These are phyloP conservation scores for Xylariaceae sp. DNA, from an alignment of 2,329 filamentous ascomycete species.

Conservation along the genomic window DNA sequence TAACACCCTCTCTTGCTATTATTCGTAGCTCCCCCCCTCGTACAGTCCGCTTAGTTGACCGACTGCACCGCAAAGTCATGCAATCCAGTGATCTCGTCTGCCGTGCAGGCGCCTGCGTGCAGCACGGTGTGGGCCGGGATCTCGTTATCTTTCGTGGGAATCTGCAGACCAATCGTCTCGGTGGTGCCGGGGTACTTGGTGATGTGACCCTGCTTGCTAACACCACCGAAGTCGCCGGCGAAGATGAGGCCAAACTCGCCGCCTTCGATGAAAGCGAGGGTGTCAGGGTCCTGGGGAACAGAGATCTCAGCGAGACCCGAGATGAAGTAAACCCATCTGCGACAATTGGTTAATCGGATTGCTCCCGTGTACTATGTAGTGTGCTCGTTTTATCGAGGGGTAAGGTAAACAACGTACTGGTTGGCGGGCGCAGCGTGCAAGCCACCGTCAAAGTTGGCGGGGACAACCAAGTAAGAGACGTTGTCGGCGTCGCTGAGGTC, in stretches of 20 bases:
- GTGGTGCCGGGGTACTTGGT: conserved; percentile 37
- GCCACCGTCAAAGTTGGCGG: conserved; percentile 34
- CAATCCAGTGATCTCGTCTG: conserved; percentile 17
- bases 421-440: conserved; percentile 37
- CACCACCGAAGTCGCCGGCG: conserved; percentile 36
- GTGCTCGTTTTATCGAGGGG: not conserved
- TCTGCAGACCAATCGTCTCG: conserved; percentile 33
- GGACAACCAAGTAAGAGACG: conserved; percentile 33
- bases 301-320: conserved; percentile 38
- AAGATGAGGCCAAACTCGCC: conserved; percentile 38
- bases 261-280: conserved; percentile 33
- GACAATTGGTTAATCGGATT: not conserved
- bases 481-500: conserved; percentile 32
- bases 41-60: not conserved
- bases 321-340: conserved; percentile 34
- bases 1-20: no score
- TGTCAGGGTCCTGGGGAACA: conserved; percentile 32
- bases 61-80: conserved; percentile 1
- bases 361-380: not conserved
- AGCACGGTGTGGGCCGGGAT: conserved; percentile 36
- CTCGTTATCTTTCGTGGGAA: conserved; percentile 32
- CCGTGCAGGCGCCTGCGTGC: conserved; percentile 35
- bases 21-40: no score
- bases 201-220: conserved; percentile 36
- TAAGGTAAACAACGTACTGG: conserved; percentile 32